A percentile compares a stretch with the other conserved stretches of the same genome.
These are phyloP conservation scores for Aspergillus kassunensis DNA, from an alignment of 495 filamentous ascomycete species.

Conservation along the genomic window DNA sequence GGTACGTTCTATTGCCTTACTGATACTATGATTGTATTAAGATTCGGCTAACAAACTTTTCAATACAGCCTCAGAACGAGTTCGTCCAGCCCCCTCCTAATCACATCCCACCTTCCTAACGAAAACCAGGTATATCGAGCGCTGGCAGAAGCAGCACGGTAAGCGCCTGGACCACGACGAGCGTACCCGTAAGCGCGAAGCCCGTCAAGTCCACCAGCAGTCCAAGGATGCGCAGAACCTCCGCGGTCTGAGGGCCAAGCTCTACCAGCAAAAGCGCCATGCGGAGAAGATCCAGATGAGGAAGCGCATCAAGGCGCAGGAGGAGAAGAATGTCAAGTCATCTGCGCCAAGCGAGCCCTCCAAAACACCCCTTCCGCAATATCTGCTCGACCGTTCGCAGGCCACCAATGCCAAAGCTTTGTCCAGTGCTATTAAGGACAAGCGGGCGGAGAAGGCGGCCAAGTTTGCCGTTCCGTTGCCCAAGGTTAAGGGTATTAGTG, in stretches of 20 bases:
- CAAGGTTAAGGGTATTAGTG: constrained; percentile 87
- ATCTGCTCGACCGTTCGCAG: constrained; percentile 85
- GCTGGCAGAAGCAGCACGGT: constrained; percentile 77
- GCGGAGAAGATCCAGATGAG: constrained; percentile 99
- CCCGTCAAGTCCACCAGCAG: constrained; percentile 80
- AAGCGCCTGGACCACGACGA: constrained; percentile 88
- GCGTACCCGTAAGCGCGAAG: constrained; percentile 78
- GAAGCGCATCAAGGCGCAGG: constrained; percentile 89
- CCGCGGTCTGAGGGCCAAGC: constrained; percentile 85
- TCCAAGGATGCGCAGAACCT: constrained; percentile 89
- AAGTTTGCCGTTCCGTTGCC: constrained; percentile 92
- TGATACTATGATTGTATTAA: neutral
- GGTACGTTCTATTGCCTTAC: constrained; percentile 23
- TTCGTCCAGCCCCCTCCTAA: constrained; percentile 31
- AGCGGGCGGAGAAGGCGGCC: constrained; percentile 87
- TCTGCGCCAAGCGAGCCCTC: constrained; percentile 69
- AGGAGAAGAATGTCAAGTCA: constrained; percentile 94
- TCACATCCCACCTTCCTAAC: constrained; percentile 13
- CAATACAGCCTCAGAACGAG: constrained; percentile 73
- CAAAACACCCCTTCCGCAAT: constrained; percentile 72
- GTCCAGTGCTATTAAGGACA: constrained; percentile 80
- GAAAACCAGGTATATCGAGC: constrained; percentile 70
- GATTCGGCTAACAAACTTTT: constrained; percentile 3
- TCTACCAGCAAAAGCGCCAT: constrained; percentile 90
- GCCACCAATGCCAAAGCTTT: constrained; percentile 87